Base-by-base conservation (phyloP, 2,329 filamentous ascomycete genomes). In the Aspergillus uvarum region DNA sequence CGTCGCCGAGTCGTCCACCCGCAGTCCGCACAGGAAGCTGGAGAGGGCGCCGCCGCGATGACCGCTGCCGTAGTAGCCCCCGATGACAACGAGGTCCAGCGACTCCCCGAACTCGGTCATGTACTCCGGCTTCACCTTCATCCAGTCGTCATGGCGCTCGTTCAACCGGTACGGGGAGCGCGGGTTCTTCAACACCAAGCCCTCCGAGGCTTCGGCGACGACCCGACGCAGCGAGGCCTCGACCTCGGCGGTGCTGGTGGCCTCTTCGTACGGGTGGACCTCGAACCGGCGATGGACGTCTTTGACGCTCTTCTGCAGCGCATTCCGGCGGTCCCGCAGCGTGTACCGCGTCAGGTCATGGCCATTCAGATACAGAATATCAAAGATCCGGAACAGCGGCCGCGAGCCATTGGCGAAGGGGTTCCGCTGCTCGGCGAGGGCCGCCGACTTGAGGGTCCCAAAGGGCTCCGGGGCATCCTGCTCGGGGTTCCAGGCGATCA, bases 71-170 rank as follows among this genome's bases (percentile, higher is more conserved):
- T 91, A 99, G 77, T 96, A 98, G 8, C 92, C 95, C 57, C 94
- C 95, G 56, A 99, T 86, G 16, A 99, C 82, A 14, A 97, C 80
- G 65, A 92, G 92, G 72, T 99, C 95, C 3, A 99, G 85, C 0
- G 89, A 91, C 76, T 98, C 94, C 62, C 95, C 95, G 73, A 95
- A 96, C 63, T 96, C 94, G 2, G 88, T 88, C 93, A 98, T 97
- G 75, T 99, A 99, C 65, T 99, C 95, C 1, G 95, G 95, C 70
- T 99, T 99, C 8, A 99, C 93, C 74, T 99, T 99, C 78, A 97
- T 89, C 95, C 95, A 99, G 75, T 96, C 91, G 68, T 96, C 91
- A 69, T 96, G 95, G 51, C 95, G 89, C 66, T 91, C 90, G 70
- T 96, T 96, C 10, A 98, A 82, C 6, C 87, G 84, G 73, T 99